Evolutionary conservation across 148 eudicot species (phyloP).

Genomic region (Camellia lanceoleosa): DNA sequence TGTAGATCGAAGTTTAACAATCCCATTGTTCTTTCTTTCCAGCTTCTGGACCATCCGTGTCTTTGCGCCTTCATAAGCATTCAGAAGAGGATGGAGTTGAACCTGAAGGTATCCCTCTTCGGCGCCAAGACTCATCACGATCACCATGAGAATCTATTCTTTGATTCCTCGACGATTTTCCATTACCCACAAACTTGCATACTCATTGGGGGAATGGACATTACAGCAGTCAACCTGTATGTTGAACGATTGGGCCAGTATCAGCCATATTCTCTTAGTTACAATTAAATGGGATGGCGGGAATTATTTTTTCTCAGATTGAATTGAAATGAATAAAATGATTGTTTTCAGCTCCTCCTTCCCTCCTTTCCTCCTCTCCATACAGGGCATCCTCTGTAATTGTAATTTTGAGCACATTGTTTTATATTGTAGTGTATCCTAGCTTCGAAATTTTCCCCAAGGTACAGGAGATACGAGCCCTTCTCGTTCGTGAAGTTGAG

Average conservation of each 20-base stretch:
- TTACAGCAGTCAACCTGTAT: not conserved
- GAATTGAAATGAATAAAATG: not conserved
- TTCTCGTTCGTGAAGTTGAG: not conserved
- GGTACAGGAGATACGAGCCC: not conserved
- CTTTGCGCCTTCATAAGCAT: constrained; percentile 31
- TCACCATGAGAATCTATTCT: constrained; percentile 10
- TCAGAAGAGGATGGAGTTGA: constrained; percentile 24
- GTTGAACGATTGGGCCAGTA: not conserved
- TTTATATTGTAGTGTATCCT: not conserved
- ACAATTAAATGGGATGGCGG: not conserved
- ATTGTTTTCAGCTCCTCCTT: not conserved
- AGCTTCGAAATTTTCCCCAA: not conserved
- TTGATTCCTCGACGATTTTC: not conserved
- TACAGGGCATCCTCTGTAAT: not conserved
- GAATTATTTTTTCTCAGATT: not conserved
- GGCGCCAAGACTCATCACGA: constrained; percentile 22
- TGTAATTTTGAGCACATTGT: not conserved
- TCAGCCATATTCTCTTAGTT: not conserved
- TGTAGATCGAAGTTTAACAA: not conserved
- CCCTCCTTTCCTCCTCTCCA: not conserved
- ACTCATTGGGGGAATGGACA: not conserved
- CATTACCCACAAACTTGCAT: not conserved
- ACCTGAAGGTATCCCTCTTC: constrained; percentile 31
- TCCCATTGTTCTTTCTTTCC: not conserved
- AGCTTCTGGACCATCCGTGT: constrained; percentile 24